Percentiles rank a stretch among this genome's conserved stretches.
These are phyloP conservation scores for Colletotrichum sp. DNA, from an alignment of 2,329 filamentous ascomycete genomes.

Conservation along the genomic window DNA sequence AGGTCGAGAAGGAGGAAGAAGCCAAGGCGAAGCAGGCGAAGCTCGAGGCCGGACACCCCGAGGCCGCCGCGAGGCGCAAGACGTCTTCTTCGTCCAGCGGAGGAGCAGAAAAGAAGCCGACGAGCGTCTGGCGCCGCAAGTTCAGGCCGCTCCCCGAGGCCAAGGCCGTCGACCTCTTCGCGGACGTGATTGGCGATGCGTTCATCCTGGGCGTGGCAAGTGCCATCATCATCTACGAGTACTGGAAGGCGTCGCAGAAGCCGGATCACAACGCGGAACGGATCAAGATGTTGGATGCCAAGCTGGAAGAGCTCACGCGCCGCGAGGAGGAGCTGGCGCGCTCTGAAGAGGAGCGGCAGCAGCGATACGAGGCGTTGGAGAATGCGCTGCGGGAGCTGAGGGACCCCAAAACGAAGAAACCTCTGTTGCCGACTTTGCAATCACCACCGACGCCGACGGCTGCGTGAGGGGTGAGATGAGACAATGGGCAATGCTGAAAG, in stretches of 20 bases:
- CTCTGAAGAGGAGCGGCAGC: slow-evolving; percentile 47
- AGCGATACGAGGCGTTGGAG: slow-evolving; percentile 59
- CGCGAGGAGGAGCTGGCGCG: slow-evolving; percentile 54
- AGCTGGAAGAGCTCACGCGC: slow-evolving; percentile 54
- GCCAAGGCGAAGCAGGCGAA: slow-evolving; percentile 42
- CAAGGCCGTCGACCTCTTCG: slow-evolving; percentile 71
- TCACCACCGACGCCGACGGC: slow-evolving; percentile 28
- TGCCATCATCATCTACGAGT: slow-evolving; percentile 66
- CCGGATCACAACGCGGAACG: slow-evolving; percentile 62
- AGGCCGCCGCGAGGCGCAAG: neutral
- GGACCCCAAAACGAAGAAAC: slow-evolving; percentile 63
- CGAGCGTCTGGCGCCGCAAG: slow-evolving; percentile 66
- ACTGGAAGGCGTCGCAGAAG: slow-evolving; percentile 62
- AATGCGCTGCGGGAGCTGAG: slow-evolving; percentile 55
- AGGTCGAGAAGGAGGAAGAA: slow-evolving; percentile 59
- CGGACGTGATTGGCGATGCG: slow-evolving; percentile 67
- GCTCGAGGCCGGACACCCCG: slow-evolving; percentile 28
- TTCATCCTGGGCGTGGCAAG: slow-evolving; percentile 67
- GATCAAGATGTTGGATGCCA: slow-evolving; percentile 53
- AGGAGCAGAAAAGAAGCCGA: slow-evolving; percentile 20
- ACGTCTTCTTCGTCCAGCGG: neutral
- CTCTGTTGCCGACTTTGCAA: slow-evolving; percentile 49
- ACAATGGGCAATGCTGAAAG: neutral
- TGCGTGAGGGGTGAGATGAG: neutral
- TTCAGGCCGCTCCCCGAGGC: slow-evolving; percentile 67